Base-by-base conservation (phyloP, 78 protist species). In the Capsaspora owczarzaki region DNA sequence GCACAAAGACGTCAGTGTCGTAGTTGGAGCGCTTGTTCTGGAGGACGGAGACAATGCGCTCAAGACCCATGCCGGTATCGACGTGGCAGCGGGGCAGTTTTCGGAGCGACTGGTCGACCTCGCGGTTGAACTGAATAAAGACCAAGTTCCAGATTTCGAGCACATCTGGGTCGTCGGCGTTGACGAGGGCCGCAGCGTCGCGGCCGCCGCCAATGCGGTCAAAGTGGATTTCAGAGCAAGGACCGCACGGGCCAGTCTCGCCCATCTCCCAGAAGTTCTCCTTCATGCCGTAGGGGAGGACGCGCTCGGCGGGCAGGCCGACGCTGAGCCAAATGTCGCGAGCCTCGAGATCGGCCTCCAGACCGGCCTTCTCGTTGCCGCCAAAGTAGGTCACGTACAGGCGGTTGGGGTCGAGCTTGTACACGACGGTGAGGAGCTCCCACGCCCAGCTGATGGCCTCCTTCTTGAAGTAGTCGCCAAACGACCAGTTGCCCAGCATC, bases 231-330 rank as follows among this genome's bases (percentile, higher is more conserved):
- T 97, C 99, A 23, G 97, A 78, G 92, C 99, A 97, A 70, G 99
- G 99, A 5, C 99, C 99, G 44, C 99, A 97, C 14, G 99, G 99
- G 29, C 98, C 96, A n/a, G 88, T 85, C 51, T 92, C 98, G 35
- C 96, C 95, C 98, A 95, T 95, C 88, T 95, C 98, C 98, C 98
- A 95, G 88, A 95, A 95, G 90, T 95, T 95, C 66, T 95, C 98
- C 82, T 92, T 93, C 93, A 85, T 89, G 74, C 86, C 82, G 35
- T 63, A 89, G 23, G 96, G 96, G 6, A 97, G 89, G 16, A 97
- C 93, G 37, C 89, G 92, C 22, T 81, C 90, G 37, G 53, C 89
- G 23, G 99, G 97, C 47, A 97, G 85, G 23, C 82, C 82, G 72
- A 43, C 87, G 66, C 43, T 41, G n/a, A 81, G 85, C 99, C 99